Evolutionary conservation across 257 asterid genomes (phyloP), one percentile per base, ranked within the genome.

Genomic region (Nicotiana benthamiana): DNA sequence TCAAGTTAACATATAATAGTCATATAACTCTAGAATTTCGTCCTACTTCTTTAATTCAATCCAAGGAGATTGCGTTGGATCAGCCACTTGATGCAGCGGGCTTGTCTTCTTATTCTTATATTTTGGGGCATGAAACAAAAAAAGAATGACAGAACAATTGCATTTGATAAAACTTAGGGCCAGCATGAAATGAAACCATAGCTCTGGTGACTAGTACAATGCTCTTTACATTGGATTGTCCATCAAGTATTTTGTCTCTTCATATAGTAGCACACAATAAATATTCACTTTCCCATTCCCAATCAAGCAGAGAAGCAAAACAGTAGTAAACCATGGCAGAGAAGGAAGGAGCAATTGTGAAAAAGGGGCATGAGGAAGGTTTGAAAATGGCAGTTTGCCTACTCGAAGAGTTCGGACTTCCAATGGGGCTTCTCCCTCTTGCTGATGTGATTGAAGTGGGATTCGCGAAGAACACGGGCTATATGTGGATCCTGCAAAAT

Each of bases 391-490:
- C 92, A 0, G 3, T 36, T 20, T 82, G 83, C 5, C 90, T 93
- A n/a, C 92, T 93, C 1, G 90, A 92, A 74, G 97, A 93, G 75
- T 92, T 89, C 61, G 92, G 84, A 82, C 91, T 90, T 15, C 97
- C 98, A 27, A 2, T 61, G 3, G 98, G 98, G 36, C 96, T 92
- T 18, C 96, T 93, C 75, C 94, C 93, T 3, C 62, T 93, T 75
- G 94, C 85, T 1, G 91, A 90, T 16, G 96, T 92, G 80, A 27
- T 88, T 5, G 96, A 93, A 80, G 96, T 90, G 0, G 98, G 96
- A 3, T 90, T 92, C 40, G 94, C 90, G 77, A 86, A 89, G 80
- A 67, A 57, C 85, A 89, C 88, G 0, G 93, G 97, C 0, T 92
- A 93, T 88, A 90, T 90, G 91, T 93, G 97, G 96, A 89, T 92